Conservation (phyloP, 257 asterid genomes). For the Euphrasia confusa region DNA sequence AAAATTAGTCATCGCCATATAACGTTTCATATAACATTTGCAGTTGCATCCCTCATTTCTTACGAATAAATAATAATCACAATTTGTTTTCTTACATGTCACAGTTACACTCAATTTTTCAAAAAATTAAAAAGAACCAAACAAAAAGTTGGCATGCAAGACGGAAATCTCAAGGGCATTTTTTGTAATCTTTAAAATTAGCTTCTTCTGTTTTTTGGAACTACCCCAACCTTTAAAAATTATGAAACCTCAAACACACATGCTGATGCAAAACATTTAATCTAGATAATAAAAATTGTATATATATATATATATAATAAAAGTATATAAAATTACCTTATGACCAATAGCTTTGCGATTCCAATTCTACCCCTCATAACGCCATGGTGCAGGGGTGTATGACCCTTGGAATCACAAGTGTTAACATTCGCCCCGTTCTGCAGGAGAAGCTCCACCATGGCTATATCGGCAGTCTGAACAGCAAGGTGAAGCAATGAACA, state of each 20-base stretch:
- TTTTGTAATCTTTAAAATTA: not conserved
- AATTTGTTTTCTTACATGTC: too few species aligned
- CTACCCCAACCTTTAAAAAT: too few species aligned
- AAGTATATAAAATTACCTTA: conserved; percentile 42
- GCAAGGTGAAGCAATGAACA: conserved; percentile 89
- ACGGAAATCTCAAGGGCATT: not conserved
- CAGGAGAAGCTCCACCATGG: conserved; percentile 90
- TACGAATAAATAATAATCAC: too few species aligned
- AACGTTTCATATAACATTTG: too few species aligned
- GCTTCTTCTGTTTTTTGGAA: not conserved
- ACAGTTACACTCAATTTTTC: too few species aligned
- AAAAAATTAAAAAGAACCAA: too few species aligned
- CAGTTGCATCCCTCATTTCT: too few species aligned
- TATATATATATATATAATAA: not conserved
- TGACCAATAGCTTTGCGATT: conserved; percentile 58
- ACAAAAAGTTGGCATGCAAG: too few species aligned
- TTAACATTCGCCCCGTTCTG: conserved; percentile 72
- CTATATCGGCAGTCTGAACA: conserved; percentile 78
- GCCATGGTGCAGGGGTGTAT: conserved; percentile 81
- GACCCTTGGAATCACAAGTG: conserved; percentile 61
- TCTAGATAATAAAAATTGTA: too few species aligned
- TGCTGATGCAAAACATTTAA: too few species aligned
- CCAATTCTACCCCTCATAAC: conserved; percentile 57
- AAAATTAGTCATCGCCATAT: too few species aligned
- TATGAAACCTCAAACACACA: too few species aligned